Conservation (phyloP, 768 basidiomycete species). For the Mycena vulgaris region DNA sequence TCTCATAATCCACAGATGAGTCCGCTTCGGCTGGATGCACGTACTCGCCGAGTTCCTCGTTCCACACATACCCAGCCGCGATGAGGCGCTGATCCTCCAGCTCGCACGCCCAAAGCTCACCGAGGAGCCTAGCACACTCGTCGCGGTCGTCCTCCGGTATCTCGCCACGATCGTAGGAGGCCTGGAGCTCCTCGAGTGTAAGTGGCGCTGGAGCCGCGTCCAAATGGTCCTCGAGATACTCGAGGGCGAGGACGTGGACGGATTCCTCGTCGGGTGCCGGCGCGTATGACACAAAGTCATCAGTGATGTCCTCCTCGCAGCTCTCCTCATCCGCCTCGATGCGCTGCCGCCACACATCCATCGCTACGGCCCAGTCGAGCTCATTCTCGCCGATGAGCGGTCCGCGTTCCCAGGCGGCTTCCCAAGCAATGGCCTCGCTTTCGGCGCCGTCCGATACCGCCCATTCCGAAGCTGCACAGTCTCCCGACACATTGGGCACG, state of each 20-base stretch:
- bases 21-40: neutral
- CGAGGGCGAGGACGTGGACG: too few relatives aligned
- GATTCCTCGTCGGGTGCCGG: neutral
- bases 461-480: too few relatives aligned
- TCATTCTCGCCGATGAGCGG: neutral
- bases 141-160: neutral
- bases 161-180: neutral
- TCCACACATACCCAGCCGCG: neutral
- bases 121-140: neutral
- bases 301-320: neutral
- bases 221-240: neutral
- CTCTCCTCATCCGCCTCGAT: neutral
- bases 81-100: neutral
- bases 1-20: neutral
- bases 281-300: too few relatives aligned
- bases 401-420: neutral
- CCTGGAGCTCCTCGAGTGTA: constrained; percentile 13
- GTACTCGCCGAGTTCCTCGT: constrained; percentile 12
- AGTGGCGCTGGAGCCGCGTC: neutral
- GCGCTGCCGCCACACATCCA: constrained; percentile 5
- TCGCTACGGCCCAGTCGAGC: constrained; percentile 1
- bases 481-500: too few relatives aligned
- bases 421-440: neutral
- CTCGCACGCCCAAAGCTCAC: constrained; percentile 1
- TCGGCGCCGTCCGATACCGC: too few relatives aligned